Percentiles rank a stretch among this genome's conserved stretches.
Evolutionary conservation across 306 rosid species (phyloP).

Genomic region (Lablab purpureus): DNA sequence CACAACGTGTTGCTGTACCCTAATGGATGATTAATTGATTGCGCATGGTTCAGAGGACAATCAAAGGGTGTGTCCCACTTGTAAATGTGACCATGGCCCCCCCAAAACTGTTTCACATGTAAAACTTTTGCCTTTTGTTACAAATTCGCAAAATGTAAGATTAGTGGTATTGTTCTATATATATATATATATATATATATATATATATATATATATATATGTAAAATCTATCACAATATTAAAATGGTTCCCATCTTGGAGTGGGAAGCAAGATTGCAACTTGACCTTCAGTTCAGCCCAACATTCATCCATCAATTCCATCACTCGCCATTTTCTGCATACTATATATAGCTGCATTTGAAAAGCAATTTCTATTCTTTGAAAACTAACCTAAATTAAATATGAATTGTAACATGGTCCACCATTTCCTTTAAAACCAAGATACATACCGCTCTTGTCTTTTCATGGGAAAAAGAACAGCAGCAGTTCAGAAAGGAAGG

Average conservation of each 20-base stretch:
- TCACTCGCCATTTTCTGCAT: constrained; percentile 36
- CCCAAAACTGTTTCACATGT: constrained; percentile 15
- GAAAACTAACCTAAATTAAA: constrained; percentile 18
- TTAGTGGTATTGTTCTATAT: constrained; percentile 12
- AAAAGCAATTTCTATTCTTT: constrained; percentile 27
- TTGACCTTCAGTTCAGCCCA: constrained; percentile 38
- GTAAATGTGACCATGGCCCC: constrained; percentile 40
- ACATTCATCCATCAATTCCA: constrained; percentile 26
- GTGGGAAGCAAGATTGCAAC: constrained; percentile 44
- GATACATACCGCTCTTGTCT: constrained; percentile 28
- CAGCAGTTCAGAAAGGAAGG: constrained; percentile 23
- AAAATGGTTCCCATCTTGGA: constrained; percentile 13
- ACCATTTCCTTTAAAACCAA: constrained; percentile 24
- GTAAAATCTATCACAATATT: background rate
- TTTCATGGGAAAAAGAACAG: constrained; percentile 33
- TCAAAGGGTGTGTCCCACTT: constrained; percentile 56
- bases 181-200: background rate
- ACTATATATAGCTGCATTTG: constrained; percentile 30
- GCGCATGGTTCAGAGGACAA: constrained; percentile 56
- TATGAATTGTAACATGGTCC: constrained; percentile 42
- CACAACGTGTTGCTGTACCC: constrained; percentile 21
- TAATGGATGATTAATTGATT: constrained; percentile 42
- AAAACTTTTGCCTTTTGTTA: constrained; percentile 22
- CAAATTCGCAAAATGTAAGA: background rate
- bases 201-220: background rate